Evolutionary conservation across 176 grass and related monocot genomes (phyloP), one percentile per base, ranked within the genome.

Genomic region (Musa troglodytarum): DNA sequence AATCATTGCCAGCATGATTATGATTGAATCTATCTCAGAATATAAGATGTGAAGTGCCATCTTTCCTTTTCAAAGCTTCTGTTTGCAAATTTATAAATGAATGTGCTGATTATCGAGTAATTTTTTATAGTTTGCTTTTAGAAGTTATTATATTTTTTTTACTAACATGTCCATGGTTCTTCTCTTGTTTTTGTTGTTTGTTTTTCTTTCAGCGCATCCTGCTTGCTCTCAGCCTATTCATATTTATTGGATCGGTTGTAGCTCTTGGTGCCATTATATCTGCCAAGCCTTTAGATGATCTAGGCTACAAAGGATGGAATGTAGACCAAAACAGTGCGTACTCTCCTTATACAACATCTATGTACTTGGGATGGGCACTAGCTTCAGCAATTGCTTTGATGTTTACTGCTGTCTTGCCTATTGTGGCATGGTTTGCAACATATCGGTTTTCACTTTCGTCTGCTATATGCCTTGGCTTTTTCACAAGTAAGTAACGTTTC

Each of bases 341-440:
- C 72, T 99, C 90, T 82, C 95, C 95, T 19, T 99, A 99, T 75
- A 88, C 95, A 79, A 89, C 90, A 54, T 94, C 95, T 1, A 91
- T 91, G 95, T 99, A 99, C 85, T 84, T 99, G 68, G 95, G 95
- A 69, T 99, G 95, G 95, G 95, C 90, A 50, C 80, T 99, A 50
- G 88, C 90, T 82, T 92, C 95, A 77, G 72, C 76, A 78, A 89
- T 99, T 78, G 84, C 90, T 75, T 79, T 99, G 51, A 76, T 94
- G 62, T 86, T 85, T 50, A 94, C 90, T 76, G 90, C 90, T 49
- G 76, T 82, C 52, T 84, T 99, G 80, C 95, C 95, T 54, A 89
- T 99, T 82, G 86, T 99, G 74, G 88, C 90, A 68, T 99, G 95
- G 95, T 99, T 99, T 80, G 86, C 90, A 20, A 99, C 90, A 65